Conservation (phyloP, 2,329 filamentous ascomycete genomes). For the Curvularia lunata region DNA sequence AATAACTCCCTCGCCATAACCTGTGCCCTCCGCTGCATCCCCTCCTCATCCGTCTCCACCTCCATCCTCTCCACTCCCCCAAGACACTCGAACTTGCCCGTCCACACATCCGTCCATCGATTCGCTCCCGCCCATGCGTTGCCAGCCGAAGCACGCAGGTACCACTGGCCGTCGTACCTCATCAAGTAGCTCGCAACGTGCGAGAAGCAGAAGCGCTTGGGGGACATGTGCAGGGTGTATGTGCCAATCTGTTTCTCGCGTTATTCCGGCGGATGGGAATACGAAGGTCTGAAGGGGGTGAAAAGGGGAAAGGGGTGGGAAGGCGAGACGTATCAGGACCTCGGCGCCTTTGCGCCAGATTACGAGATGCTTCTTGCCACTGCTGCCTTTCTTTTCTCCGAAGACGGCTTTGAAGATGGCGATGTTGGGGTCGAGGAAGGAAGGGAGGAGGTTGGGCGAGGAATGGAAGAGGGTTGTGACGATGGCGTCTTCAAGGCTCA, state of each 20-base stretch:
- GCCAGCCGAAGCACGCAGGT: constrained; percentile 15
- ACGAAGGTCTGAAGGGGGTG: too few relatives aligned
- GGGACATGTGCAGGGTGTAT: constrained; percentile 18
- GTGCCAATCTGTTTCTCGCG: constrained; percentile 25
- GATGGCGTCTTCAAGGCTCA: constrained; percentile 25
- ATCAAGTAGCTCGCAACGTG: constrained; percentile 27
- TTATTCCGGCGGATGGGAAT: too few relatives aligned
- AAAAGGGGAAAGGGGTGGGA: too few relatives aligned
- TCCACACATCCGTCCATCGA: constrained; percentile 27
- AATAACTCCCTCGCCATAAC: constrained; percentile 14
- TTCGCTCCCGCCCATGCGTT: constrained; percentile 20
- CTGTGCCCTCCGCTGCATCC: constrained; percentile 17
- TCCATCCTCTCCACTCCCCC: constrained; percentile 23
- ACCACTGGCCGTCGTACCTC: constrained; percentile 30
- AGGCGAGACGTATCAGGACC: constrained; percentile 22
- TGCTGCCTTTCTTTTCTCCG: constrained; percentile 15
- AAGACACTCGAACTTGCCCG: constrained; percentile 23
- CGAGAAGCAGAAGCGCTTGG: constrained; percentile 22
- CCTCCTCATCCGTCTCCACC: constrained; percentile 14
- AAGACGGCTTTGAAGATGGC: constrained; percentile 25
- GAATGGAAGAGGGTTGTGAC: constrained; percentile 22
- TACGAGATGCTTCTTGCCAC: constrained; percentile 19
- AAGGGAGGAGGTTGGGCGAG: constrained; percentile 6
- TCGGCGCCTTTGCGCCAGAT: constrained; percentile 31
- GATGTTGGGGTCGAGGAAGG: constrained; percentile 19